Evolutionary conservation across 2,329 filamentous ascomycete species (phyloP), one percentile per base, ranked within the genome.

Genomic region (Botrytis pseudocinerea): DNA sequence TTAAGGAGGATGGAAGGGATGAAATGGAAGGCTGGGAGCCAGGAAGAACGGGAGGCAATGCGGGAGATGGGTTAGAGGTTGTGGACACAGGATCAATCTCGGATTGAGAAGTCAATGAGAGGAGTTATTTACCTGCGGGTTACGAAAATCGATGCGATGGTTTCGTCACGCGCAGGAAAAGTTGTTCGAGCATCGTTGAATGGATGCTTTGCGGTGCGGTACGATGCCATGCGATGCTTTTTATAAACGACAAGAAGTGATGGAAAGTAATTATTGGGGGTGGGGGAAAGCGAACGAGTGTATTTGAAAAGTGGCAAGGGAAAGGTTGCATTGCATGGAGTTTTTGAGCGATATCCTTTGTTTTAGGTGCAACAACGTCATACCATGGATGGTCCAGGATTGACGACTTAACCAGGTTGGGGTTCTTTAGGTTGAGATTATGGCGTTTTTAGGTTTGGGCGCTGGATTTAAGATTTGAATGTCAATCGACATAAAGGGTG

Each of bases 11-110:
- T 71, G 88, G 87, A 28, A 81, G 86, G 32, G 85, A 86, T 32
- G 86, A 88, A 72, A 85, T 89, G 79, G 89, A 91, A 75, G 86
- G 90, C 76, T 91, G 89, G 88, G 73, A 73, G 28, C 72, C 78
- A n/a, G 77, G 75, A 12, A 75, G 70, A 25, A 68, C 42, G 16
- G 48, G 42, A 40, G 38, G 28, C 9, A 51, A 72, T 60, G 60
- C 48, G 44, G 46, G 28, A 16, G 62, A 68, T 20, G 51, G 28
- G n/a, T 32, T n/a, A 0, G 62, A 68, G 48, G 59, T 63, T 54
- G 20, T 63, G 25, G 69, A 64, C 64, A 5, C 57, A 35, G 70
- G 61, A 20, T 63, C 60, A 12, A 51, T 66, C 32, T 72, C 70
- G 38, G 70, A 72, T 59, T 72, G 48, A 68, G 28, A 16, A 20